Evolutionary conservation across 768 basidiomycete genomes (phyloP), one percentile per base, ranked within the genome.

Genomic region (Pulveroboletus sp.): DNA sequence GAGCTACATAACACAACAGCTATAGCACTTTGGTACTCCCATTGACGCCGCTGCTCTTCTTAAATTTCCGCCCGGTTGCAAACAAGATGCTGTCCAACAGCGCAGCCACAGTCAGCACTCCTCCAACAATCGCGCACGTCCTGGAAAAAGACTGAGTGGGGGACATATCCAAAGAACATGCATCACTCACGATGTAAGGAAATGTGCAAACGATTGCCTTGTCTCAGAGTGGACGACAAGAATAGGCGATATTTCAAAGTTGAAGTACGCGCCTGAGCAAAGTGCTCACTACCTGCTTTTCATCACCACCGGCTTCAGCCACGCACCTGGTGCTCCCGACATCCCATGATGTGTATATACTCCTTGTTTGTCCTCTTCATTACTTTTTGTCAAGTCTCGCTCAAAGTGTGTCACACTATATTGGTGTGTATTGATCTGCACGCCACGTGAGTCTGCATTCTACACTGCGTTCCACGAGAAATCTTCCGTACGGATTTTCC

Each of bases 401-500:
- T 98, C 96, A 67, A 97, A 99, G 56, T 91, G 88, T 2, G 95
- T 98, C 6, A 87, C 86, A 61, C 92, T 94, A 69, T 96, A 98
- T 69, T 99, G 95, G 62, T 95, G 90, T 5, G 91, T 85, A 55
- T 90, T 85, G 62, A 93, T 77, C 80, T 91, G 58, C 17, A 27
- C 17, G 37, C 49, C 18, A 38, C 37, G 12, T 59, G 5, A 59
- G 56, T 43, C 27, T 39, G 8, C 28, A 42, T 28, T 43, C 27
- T 39, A 9, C 28, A 42, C 26, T 51, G 26, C 8, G 7, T 39
- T 40, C n/a, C 28, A 53, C 27, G 7, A 18, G 8, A 41, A 21
- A 18, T 45, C 47, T 40, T 27, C 71, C 81, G 38, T 63, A 88
- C 87, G 9, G 71, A 65, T 58, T 85, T 78, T 28, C 83, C 87